Base-by-base conservation (phyloP, 2,329 filamentous ascomycete genomes). In the Dothideomycetes sp. region DNA sequence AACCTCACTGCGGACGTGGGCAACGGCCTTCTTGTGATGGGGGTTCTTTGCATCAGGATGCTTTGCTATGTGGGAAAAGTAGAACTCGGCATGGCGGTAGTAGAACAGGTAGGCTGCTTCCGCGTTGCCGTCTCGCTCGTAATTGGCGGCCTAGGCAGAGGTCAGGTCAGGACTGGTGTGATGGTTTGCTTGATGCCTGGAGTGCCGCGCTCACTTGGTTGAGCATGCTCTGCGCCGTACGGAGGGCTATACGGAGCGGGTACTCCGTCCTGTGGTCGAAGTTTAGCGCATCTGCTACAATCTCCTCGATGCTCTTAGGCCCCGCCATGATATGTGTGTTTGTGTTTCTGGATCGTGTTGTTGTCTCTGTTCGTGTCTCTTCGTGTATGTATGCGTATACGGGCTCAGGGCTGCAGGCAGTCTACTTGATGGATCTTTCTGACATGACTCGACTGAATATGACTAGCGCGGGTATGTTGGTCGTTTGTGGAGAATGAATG, bases 101-200 rank as follows among this genome's bases (percentile, higher is more conserved):
- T 94, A 75, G 43, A 96, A 77, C 40, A 95, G 73, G 59, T 94
- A 98, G 4, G 89, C 84, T 55, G 91, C 82, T 51, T 87, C 77
- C 47, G 86, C 77, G 61, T 95, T 88, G 52, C 81, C 81, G 60
- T 96, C 89, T 31, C 75, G 73, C 52, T 91, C 73, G 56, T 94
- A 94, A 51, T 89, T 85, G 37, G 77, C 72, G 15, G 86, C 88
- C 84, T 95, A 40, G 31, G 50, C 11, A 15, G 51, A 41, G 53
- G 51, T 48, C 36, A 27, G 22, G 22, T 27, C 22, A n/a, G 34
- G 17, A 36, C 10, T 19, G 24, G 22, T 24, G 18, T 19, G 11
- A 4, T 27, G 12, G 14, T 5, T 18, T 22, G 36, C 12, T 17
- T 44, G 16, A 36, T n/a, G 19, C n/a, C 15, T 8, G 30, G 12